Percentiles rank a stretch among this genome's conserved stretches.
These are phyloP conservation scores for Candida silvicultrix DNA, from an alignment of 805 yeast species.

Conservation along the genomic window DNA sequence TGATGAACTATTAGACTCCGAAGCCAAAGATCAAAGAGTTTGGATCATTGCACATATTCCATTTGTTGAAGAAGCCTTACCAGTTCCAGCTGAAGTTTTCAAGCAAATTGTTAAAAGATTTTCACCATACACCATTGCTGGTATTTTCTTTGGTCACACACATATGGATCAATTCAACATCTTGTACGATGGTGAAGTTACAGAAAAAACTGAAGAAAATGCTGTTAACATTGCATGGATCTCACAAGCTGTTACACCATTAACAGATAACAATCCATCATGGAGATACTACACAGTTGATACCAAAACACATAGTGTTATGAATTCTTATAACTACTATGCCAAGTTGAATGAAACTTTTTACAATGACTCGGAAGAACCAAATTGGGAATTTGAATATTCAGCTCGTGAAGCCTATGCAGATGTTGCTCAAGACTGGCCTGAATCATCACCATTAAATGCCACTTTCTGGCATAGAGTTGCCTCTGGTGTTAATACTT, in stretches of 20 bases:
- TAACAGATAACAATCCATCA: slow-evolving; percentile 24
- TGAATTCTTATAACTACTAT: slow-evolving; percentile 55
- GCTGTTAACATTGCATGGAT: slow-evolving; percentile 58
- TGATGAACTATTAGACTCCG: slow-evolving; percentile 55
- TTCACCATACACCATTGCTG: slow-evolving; percentile 63
- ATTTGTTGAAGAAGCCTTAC: slow-evolving; percentile 32
- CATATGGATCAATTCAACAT: slow-evolving; percentile 64
- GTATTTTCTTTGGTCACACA: slow-evolving; percentile 65
- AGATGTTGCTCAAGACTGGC: slow-evolving; percentile 45
- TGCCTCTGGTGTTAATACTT: slow-evolving; percentile 35
- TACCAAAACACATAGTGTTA: slow-evolving; percentile 48
- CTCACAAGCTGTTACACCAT: slow-evolving; percentile 61
- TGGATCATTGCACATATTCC: not conserved
- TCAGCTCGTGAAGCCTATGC: slow-evolving; percentile 56
- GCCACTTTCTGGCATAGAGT: slow-evolving; percentile 48
- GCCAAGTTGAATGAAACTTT: slow-evolving; percentile 55
- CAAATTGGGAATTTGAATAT: slow-evolving; percentile 58
- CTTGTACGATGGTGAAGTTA: slow-evolving; percentile 38
- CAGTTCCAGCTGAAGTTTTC: slow-evolving; percentile 52
- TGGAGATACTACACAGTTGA: slow-evolving; percentile 69
- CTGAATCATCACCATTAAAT: slow-evolving; percentile 18
- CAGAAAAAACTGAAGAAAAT: slow-evolving; percentile 32
- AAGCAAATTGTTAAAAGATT: slow-evolving; percentile 57
- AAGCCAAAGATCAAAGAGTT: slow-evolving; percentile 18
- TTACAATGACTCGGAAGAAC: slow-evolving; percentile 45